Evolutionary conservation across 164 flowering plant species (phyloP).

Genomic region (Chimonanthus salicifolius): DNA sequence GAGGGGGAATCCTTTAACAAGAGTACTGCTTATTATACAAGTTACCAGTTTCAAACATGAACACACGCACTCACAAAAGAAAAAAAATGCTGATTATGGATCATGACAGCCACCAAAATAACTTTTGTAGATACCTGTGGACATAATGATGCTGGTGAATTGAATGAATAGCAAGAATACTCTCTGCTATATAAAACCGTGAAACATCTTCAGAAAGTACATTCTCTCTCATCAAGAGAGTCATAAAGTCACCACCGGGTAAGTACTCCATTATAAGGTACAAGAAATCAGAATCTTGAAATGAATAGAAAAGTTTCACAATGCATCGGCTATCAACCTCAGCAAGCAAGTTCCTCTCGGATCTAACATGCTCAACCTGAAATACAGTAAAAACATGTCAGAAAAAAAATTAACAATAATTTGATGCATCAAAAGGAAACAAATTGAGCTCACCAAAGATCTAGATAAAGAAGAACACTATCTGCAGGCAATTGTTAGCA

Average conservation of each 20-base stretch:
- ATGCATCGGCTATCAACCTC: slow-evolving; percentile 93
- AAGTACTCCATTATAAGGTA: slow-evolving; percentile 96
- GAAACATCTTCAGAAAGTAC: slow-evolving; percentile 80
- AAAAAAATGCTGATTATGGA: background rate
- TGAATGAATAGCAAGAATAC: slow-evolving; percentile 79
- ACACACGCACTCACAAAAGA: background rate
- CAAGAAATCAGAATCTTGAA: slow-evolving; percentile 84
- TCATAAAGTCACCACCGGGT: slow-evolving; percentile 97
- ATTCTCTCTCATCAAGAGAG: slow-evolving; percentile 81
- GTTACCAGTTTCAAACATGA: too few relatives aligned
- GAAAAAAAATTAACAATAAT: background rate
- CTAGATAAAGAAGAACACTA: background rate
- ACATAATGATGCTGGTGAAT: slow-evolving; percentile 82
- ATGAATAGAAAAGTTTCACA: slow-evolving; percentile 77
- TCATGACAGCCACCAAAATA: background rate
- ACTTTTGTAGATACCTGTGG: slow-evolving; percentile 52
- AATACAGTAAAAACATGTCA: slow-evolving; percentile 2
- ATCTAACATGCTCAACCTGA: slow-evolving; percentile 92
- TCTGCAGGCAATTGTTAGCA: background rate
- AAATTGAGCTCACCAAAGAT: background rate
- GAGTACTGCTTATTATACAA: too few relatives aligned
- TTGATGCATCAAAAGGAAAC: background rate
- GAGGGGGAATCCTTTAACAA: too few relatives aligned
- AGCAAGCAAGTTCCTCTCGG: slow-evolving; percentile 83
- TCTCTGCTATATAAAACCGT: slow-evolving; percentile 83